A percentile compares a stretch with the other conserved stretches of the same genome.
Evolutionary conservation across 352 stramenopile genomes (phyloP).

Genomic region (Globisporangium nagaii): DNA sequence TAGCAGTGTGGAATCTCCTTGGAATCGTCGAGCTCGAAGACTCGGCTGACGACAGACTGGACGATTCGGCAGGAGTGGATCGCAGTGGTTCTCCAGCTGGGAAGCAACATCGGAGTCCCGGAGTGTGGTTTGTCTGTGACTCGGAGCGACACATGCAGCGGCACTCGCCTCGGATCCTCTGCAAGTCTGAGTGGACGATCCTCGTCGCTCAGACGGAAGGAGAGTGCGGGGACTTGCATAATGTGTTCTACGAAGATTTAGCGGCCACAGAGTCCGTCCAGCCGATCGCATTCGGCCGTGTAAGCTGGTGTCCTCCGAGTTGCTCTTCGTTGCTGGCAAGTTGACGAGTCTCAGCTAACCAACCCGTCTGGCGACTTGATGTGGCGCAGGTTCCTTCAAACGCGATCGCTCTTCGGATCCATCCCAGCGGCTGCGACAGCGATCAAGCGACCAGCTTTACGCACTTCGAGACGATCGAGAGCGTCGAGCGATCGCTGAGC

Average conservation of each 20-base stretch:
- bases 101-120: background rate
- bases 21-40: slow-evolving; percentile 3
- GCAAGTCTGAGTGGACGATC: background rate
- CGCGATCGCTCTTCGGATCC: background rate
- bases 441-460: background rate
- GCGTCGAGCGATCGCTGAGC: slow-evolving; percentile 7
- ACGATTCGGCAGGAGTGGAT: background rate
- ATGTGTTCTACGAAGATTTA: background rate
- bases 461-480: slow-evolving; percentile 14
- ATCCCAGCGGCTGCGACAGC: background rate
- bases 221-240: background rate
- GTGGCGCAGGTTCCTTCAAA: background rate
- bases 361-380: background rate
- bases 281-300: background rate
- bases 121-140: background rate
- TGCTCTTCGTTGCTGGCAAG: background rate
- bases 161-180: background rate
- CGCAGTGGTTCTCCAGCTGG: no score
- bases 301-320: background rate
- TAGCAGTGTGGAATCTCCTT: slow-evolving; percentile 11
- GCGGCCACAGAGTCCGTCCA: background rate
- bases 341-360: background rate
- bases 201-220: background rate
- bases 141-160: background rate
- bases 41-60: background rate